Percentiles rank a stretch among this genome's conserved stretches.
Conservation (phyloP, 331 rosid genomes). For the Quercus tomentella region DNA sequence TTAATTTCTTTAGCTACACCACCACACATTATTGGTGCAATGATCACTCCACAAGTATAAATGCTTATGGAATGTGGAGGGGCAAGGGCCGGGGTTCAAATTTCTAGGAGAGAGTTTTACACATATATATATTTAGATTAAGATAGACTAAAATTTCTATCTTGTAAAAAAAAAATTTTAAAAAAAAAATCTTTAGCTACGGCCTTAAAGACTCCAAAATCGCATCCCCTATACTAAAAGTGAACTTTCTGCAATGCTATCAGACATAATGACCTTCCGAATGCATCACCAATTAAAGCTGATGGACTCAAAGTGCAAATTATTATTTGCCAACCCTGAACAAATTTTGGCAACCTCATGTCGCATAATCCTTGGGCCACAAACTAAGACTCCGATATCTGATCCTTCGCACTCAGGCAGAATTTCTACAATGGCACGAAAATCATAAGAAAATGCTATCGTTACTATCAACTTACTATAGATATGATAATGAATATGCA, state of each 20-base stretch:
- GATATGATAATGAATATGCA: too few relatives aligned
- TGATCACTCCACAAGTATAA: accelerated
- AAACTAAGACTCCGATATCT: constrained; percentile 47
- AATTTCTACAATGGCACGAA: constrained; percentile 27
- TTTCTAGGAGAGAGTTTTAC: accelerated
- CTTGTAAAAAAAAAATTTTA: too few relatives aligned
- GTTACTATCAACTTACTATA: too few relatives aligned
- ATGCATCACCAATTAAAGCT: constrained; percentile 39
- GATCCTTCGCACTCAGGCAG: constrained; percentile 32
- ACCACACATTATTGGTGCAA: accelerated
- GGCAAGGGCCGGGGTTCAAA: accelerated
- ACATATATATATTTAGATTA: too few relatives aligned
- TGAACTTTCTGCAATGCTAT: too few relatives aligned
- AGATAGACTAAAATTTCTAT: accelerated
- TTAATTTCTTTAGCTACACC: too few relatives aligned
- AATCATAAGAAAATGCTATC: background rate
- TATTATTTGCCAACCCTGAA: constrained; percentile 29
- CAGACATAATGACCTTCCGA: background rate
- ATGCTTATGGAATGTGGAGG: accelerated
- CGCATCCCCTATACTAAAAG: too few relatives aligned
- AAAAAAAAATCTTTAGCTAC: too few relatives aligned
- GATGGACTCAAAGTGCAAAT: constrained; percentile 46
- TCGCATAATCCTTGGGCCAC: constrained; percentile 45
- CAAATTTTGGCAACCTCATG: constrained; percentile 49
- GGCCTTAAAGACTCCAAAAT: too few relatives aligned